These are phyloP conservation scores for Blastocystis sp. DNA, from an alignment of 352 stramenopile species.

Conservation along the genomic window DNA sequence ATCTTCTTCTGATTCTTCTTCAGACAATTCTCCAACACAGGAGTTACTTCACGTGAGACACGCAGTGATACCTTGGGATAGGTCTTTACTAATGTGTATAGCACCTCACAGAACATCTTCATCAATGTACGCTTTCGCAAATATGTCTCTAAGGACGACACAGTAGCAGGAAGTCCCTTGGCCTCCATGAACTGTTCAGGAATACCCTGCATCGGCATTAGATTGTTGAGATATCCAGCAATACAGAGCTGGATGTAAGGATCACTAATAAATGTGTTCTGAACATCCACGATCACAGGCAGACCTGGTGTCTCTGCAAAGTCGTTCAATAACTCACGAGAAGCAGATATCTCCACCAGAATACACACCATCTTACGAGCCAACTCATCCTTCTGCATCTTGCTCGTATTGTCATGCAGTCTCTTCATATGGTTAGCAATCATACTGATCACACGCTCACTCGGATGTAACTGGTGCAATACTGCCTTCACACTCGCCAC, in stretches of 20 bases:
- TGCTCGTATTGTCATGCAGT: neutral
- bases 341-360: slow-evolving; percentile 50
- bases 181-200: neutral
- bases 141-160: slow-evolving; percentile 32
- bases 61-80: slow-evolving; percentile 5
- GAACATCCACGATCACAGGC: neutral
- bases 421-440: slow-evolving; percentile 6
- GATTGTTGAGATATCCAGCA: slow-evolving; percentile 32
- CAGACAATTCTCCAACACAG: slow-evolving; percentile 52
- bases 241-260: slow-evolving; percentile 21
- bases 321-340: slow-evolving; percentile 22
- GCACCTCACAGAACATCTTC: slow-evolving; percentile 50
- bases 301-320: slow-evolving; percentile 49
- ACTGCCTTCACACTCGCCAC: slow-evolving; percentile 52
- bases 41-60: slow-evolving; percentile 11
- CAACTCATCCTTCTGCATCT: neutral
- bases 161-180: slow-evolving; percentile 15
- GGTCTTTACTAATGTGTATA: slow-evolving; percentile 25
- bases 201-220: slow-evolving; percentile 31
- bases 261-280: slow-evolving; percentile 52
- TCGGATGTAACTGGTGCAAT: slow-evolving; percentile 48
- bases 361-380: slow-evolving; percentile 38
- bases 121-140: slow-evolving; percentile 49
- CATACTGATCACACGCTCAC: neutral
- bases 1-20: slow-evolving; percentile 59